Base-by-base conservation (phyloP, 2,329 filamentous ascomycete genomes). In the Calonectria multiphialidica region DNA sequence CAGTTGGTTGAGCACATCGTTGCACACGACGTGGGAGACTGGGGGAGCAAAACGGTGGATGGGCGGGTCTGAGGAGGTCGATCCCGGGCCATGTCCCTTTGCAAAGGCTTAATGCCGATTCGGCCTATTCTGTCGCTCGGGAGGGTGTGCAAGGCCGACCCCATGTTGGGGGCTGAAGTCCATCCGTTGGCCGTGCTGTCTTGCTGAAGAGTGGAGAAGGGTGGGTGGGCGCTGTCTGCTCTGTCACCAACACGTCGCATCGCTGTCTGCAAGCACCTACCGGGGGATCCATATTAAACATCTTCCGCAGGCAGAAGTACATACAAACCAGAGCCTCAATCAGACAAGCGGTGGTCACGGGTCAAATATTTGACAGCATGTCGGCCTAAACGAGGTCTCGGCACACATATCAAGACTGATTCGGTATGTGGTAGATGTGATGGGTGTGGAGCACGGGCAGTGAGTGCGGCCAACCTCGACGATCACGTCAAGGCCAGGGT, bases 1-100 rank as follows among this genome's bases (percentile, higher is more conserved):
- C 78, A 71, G 78, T 79, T 79, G 78, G 77, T 77, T 69, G 74
- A 68, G 66, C 66, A 57, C 71, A 70, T 69, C 5, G 28, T 30
- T 70, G 68, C 65, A 71, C 47, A 47, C 62, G 65, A 57, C 28
- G 5, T 30, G 28, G 28, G 28, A 30, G 28, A 30, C 28, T 49
- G 68, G 74, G 72, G 70, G 61, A 61, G 25, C 66, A 68, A 74
- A 73, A 75, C 73, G 61, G 70, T 64, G 66, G 59, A 49, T 68
- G n/a, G 47, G 64, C 71, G 72, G 74, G 71, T 69, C 73, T 57
- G 35, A 71, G 63, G 57, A 28, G 49, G 72, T 77, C 71, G 72
- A 78, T 75, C 74, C 69, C 55, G 67, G 72, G 16, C 68, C 57
- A 71, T 71, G 33, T 69, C 68, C 72, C 73, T 72, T 79, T 72